A percentile compares a stretch with the other conserved stretches of the same genome.
These are phyloP conservation scores for Rosa lucieae DNA, from an alignment of 306 rosid species.

Conservation along the genomic window DNA sequence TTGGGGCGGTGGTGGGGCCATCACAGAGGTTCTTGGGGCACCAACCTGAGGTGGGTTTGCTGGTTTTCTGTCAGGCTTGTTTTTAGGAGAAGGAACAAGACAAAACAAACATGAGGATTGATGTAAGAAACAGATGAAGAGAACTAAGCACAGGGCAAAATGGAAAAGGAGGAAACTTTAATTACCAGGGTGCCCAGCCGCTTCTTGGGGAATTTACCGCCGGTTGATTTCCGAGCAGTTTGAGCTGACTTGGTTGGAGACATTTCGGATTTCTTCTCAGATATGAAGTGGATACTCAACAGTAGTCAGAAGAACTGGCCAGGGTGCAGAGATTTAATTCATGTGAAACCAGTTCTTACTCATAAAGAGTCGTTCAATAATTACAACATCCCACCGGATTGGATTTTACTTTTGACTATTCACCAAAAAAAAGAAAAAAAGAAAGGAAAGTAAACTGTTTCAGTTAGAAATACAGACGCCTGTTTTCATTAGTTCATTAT, in stretches of 20 bases:
- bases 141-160: background rate
- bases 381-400: too few species aligned
- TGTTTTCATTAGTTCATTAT: too few species aligned
- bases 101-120: background rate
- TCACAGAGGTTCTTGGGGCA: background rate
- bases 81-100: background rate
- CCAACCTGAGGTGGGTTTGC: background rate
- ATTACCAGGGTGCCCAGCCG: background rate
- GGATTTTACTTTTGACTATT: too few species aligned
- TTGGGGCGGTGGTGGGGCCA: background rate
- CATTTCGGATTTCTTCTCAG: background rate
- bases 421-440: too few species aligned
- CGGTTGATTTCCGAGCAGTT: slow-evolving; percentile 4
- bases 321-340: background rate
- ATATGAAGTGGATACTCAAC: background rate
- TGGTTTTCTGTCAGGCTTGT: background rate
- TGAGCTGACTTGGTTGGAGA: background rate
- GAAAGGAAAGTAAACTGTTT: too few species aligned
- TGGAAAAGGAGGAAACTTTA: background rate
- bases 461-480: too few species aligned
- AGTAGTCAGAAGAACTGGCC: too few species aligned
- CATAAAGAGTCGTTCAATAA: too few species aligned
- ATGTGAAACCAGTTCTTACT: too few species aligned
- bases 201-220: slow-evolving; percentile 10
- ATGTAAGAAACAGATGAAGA: background rate